Conservation (phyloP, 208 protist genomes). For the Acanthamoeba sp. region DNA sequence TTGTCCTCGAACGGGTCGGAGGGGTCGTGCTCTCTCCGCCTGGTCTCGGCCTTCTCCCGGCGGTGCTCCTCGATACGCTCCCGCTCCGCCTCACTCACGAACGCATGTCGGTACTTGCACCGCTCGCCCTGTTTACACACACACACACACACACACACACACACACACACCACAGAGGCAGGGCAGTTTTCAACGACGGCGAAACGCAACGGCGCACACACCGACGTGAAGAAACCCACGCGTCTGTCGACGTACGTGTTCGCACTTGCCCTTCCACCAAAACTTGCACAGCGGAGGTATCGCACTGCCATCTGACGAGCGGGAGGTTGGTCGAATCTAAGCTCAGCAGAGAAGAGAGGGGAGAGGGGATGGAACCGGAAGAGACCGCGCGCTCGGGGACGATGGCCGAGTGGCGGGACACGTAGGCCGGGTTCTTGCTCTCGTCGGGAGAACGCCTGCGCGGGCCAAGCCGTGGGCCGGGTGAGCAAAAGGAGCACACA, state of each 20-base stretch:
- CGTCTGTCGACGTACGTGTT: background rate
- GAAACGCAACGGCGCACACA: background rate
- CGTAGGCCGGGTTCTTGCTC: constrained; percentile 17
- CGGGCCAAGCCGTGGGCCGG: too few relatives aligned
- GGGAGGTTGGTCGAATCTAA: background rate
- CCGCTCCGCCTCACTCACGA: background rate
- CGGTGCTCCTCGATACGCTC: background rate
- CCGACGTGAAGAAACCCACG: background rate
- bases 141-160: background rate
- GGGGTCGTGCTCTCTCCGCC: background rate
- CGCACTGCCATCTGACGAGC: background rate
- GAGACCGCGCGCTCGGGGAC: constrained; percentile 6
- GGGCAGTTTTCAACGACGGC: too few relatives aligned
- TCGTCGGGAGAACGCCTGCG: constrained; percentile 29
- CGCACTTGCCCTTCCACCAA: constrained; percentile 49
- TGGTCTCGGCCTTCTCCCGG: background rate
- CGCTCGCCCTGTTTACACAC: background rate
- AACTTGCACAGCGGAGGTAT: constrained; percentile 14
- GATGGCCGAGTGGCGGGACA: background rate
- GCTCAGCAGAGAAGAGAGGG: background rate
- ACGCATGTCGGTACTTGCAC: background rate
- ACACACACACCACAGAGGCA: background rate
- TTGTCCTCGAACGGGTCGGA: constrained; percentile 45
- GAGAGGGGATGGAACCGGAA: background rate
- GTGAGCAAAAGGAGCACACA: too few relatives aligned